Evolutionary conservation across 805 yeast species (phyloP).

Genomic region (Yamadazyma insecticola): DNA sequence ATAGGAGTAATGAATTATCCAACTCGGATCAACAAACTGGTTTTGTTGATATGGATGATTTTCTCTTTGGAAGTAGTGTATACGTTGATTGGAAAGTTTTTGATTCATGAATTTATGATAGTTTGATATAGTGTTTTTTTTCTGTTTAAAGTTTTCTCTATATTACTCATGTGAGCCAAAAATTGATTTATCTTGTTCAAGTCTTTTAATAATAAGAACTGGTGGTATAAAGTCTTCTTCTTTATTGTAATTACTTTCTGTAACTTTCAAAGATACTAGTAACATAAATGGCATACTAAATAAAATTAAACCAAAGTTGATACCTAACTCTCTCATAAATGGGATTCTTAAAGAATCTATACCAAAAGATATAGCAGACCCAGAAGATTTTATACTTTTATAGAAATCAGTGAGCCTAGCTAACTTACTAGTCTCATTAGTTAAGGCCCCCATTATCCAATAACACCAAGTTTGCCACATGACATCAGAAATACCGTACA

Average conservation of each 20-base stretch:
- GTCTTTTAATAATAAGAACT: not conserved
- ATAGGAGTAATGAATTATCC: not conserved
- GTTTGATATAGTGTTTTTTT: no score
- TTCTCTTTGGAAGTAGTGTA: constrained; percentile 4
- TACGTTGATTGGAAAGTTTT: constrained; percentile 3
- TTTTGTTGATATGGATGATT: constrained; percentile 3
- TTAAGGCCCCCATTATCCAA: constrained; percentile 9
- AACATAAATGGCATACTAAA: constrained; percentile 10
- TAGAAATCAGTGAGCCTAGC: constrained; percentile 10
- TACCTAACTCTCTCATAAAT: constrained; percentile 7
- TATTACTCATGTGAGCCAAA: not conserved
- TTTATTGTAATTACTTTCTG: constrained; percentile 8
- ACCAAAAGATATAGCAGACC: constrained; percentile 12
- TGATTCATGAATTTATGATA: constrained; percentile 1
- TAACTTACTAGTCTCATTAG: constrained; percentile 12
- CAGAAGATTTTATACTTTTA: constrained; percentile 10
- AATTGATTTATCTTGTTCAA: constrained; percentile 1
- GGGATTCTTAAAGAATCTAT: constrained; percentile 7
- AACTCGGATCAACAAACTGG: constrained; percentile 1
- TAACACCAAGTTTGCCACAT: constrained; percentile 12
- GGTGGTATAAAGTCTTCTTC: constrained; percentile 8
- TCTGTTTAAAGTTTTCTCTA: not conserved
- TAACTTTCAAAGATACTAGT: constrained; percentile 7
- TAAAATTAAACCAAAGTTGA: constrained; percentile 5
- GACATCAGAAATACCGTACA: constrained; percentile 52